These are phyloP conservation scores for Letharia lupina DNA, from an alignment of 495 filamentous ascomycete species.

Conservation along the genomic window DNA sequence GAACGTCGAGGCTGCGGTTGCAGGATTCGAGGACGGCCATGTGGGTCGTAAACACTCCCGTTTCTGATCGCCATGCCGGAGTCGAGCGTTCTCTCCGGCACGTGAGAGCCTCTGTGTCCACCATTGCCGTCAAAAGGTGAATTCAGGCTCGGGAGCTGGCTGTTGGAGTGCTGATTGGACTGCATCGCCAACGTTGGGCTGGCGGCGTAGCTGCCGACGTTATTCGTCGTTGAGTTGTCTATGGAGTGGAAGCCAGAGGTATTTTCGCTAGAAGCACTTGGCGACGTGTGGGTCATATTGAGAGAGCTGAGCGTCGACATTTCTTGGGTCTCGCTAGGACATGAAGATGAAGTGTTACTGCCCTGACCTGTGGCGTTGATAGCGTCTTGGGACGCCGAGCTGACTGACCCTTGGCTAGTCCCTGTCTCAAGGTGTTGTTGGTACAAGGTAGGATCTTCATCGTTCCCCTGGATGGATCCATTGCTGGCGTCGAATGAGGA, in stretches of 20 bases:
- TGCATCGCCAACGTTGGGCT: background rate
- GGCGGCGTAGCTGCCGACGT: background rate
- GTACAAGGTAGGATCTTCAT: background rate
- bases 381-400: conserved; percentile 8
- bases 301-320: background rate
- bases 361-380: conserved; percentile 4
- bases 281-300: conserved; percentile 1
- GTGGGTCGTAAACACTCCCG: background rate
- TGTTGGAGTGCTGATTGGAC: background rate
- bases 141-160: conserved; percentile 20
- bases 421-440: conserved; percentile 11
- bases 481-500: conserved; percentile 11
- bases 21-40: conserved; percentile 9
- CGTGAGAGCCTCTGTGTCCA: background rate
- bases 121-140: conserved; percentile 25
- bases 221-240: background rate
- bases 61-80: background rate
- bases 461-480: conserved; percentile 2
- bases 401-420: conserved; percentile 13
- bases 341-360: conserved; percentile 13
- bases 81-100: conserved; percentile 25
- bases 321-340: conserved; percentile 6
- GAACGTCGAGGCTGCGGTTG: conserved; percentile 14
- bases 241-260: background rate
- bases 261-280: background rate